These are phyloP conservation scores for Trichomonascaceae sp. DNA, from an alignment of 1,139 yeast genomes.

Conservation along the genomic window DNA sequence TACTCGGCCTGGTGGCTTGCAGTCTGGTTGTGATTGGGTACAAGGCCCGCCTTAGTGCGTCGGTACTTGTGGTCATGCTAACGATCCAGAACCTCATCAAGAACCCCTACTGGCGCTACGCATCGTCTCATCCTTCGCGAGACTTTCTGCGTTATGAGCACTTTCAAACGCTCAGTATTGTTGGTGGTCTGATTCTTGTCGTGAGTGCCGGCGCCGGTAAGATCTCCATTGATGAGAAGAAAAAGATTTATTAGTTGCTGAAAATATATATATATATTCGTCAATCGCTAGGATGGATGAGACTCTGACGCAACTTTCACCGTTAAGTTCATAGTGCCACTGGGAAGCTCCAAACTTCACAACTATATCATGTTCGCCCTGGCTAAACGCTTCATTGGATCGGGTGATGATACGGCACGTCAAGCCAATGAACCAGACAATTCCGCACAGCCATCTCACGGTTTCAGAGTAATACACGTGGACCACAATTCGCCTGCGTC, in stretches of 20 bases:
- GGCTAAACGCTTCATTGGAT: background rate
- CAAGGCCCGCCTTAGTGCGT: constrained; percentile 86
- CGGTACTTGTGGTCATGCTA: constrained; percentile 59
- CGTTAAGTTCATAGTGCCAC: background rate
- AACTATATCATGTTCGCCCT: background rate
- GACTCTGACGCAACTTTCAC: no score
- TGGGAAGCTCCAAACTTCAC: background rate
- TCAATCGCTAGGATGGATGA: no score
- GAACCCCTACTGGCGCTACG: constrained; percentile 83
- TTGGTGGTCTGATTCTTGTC: constrained; percentile 83
- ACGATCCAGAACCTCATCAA: constrained; percentile 64
- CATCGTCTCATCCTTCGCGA: constrained; percentile 59
- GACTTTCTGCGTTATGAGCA: constrained; percentile 88
- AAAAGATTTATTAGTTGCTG: constrained; percentile 58
- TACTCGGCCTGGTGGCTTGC: constrained; percentile 61
- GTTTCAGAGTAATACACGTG: constrained; percentile 44
- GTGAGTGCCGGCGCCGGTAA: constrained; percentile 97
- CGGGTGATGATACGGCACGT: background rate
- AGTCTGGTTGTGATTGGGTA: constrained; percentile 80
- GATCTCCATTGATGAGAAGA: constrained; percentile 87
- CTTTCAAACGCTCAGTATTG: constrained; percentile 88
- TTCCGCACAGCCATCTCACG: constrained; percentile 25
- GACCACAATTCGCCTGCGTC: constrained; percentile 31
- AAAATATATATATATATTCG: no score
- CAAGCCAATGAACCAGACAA: constrained; percentile 2